These are phyloP conservation scores for Kurtzmaniella quercitrusa DNA, from an alignment of 1,139 yeast genomes.

Conservation along the genomic window DNA sequence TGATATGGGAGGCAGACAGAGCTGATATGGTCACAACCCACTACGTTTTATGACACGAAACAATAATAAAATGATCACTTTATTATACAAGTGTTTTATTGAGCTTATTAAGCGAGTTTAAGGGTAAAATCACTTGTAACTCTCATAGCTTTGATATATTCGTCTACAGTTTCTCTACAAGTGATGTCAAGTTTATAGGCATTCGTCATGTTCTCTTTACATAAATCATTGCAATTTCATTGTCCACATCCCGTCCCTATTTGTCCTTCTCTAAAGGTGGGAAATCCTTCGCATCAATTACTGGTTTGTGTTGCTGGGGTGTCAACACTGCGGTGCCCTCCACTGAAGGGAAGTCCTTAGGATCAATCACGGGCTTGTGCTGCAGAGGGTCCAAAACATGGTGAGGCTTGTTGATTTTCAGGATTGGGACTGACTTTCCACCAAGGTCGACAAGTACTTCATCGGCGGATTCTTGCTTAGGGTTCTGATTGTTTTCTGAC, in stretches of 20 bases:
- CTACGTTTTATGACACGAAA: no score
- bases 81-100: no score
- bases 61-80: no score
- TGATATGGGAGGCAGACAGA: no score
- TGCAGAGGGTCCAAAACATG: conserved; percentile 31
- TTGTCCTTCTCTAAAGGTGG: conserved; percentile 4
- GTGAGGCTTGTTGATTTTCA: conserved; percentile 39
- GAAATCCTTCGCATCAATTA: conserved; percentile 13
- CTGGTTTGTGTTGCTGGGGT: conserved; percentile 21
- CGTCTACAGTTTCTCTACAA: no score
- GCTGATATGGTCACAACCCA: no score
- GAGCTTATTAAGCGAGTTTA: no score
- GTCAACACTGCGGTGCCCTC: conserved; percentile 10
- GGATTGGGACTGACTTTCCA: conserved; percentile 35
- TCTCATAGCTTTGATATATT: no score
- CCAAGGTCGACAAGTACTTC: conserved; percentile 31
- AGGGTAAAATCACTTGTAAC: no score
- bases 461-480: conserved; percentile 14
- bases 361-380: conserved; percentile 10
- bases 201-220: not conserved
- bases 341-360: conserved; percentile 21
- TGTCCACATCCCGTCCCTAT: not conserved
- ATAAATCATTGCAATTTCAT: no score
- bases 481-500: not conserved
- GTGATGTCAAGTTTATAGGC: no score